Conservation (phyloP, 352 stramenopile genomes). For the Globisporangium ultimum region DNA sequence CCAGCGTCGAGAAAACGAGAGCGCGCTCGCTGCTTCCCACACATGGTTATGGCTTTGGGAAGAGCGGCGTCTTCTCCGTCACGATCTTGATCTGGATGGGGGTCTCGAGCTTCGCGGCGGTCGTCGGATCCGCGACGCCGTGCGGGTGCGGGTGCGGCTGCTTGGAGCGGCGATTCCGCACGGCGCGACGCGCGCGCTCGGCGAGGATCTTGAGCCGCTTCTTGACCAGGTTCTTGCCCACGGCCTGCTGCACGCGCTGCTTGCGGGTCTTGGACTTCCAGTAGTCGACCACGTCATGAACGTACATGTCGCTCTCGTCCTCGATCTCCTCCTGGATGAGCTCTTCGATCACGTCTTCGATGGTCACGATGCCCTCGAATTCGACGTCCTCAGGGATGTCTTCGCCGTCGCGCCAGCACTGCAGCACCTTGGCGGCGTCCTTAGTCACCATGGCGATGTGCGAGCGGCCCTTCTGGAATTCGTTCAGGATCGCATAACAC, state of each 20-base stretch:
- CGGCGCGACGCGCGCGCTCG: conserved; percentile 42
- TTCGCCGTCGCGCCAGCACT: conserved; percentile 46
- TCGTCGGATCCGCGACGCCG: neutral
- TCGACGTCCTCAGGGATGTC: conserved; percentile 38
- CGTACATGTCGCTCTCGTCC: conserved; percentile 83
- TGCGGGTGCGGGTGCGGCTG: neutral
- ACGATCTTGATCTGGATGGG: conserved; percentile 37
- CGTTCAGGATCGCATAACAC: conserved; percentile 88
- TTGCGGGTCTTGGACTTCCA: conserved; percentile 43
- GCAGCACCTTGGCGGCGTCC: conserved; percentile 42
- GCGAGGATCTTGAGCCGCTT: conserved; percentile 55
- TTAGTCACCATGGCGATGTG: conserved; percentile 83
- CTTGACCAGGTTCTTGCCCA: conserved; percentile 34
- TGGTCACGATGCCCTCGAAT: conserved; percentile 87
- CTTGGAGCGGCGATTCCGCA: conserved; percentile 26
- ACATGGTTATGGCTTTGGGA: conserved; percentile 11
- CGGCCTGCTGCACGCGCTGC: conserved; percentile 23
- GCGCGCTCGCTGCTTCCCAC: no score
- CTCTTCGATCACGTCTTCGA: conserved; percentile 91
- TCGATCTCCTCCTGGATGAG: conserved; percentile 90
- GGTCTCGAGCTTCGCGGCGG: conserved; percentile 14
- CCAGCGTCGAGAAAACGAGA: no score
- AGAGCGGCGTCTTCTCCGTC: conserved; percentile 24
- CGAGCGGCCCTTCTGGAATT: conserved; percentile 87
- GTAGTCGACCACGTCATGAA: conserved; percentile 54